A percentile compares a stretch with the other conserved stretches of the same genome.
phyloP scores from a whole-genome alignment of 495 filamentous ascomycete genomes.

The Tuber magnatum region DNA sequence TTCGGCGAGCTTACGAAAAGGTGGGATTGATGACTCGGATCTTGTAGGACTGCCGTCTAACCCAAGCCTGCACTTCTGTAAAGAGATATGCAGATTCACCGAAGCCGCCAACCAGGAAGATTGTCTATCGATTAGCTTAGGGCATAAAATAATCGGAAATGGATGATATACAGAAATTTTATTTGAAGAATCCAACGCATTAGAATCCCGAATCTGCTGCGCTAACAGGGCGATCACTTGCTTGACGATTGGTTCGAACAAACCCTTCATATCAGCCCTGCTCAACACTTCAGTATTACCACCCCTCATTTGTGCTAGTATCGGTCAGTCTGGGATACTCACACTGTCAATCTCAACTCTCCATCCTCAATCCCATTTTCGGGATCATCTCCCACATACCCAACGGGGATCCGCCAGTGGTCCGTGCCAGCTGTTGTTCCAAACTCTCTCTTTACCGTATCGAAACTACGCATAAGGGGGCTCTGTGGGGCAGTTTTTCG shows the following conservation, averaged over 20 bases:
- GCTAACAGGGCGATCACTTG: slow-evolving; percentile 33
- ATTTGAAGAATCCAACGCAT: slow-evolving; percentile 6
- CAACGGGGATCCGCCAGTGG: slow-evolving; percentile 9
- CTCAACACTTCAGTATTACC: neutral
- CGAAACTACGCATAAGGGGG: slow-evolving; percentile 38
- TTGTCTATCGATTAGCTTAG: slow-evolving; percentile 22
- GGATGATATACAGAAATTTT: slow-evolving; percentile 8
- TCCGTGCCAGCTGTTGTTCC: slow-evolving; percentile 8
- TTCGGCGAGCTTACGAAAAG: slow-evolving; percentile 15
- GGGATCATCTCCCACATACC: slow-evolving; percentile 9
- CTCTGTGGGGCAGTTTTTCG: slow-evolving; percentile 37
- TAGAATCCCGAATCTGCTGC: slow-evolving; percentile 26
- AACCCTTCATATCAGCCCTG: slow-evolving; percentile 36
- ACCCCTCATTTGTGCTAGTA: neutral
- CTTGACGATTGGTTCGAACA: slow-evolving; percentile 40
- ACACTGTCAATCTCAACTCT: slow-evolving; percentile 13
- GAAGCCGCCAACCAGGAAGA: slow-evolving; percentile 42
- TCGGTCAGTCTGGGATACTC: neutral
- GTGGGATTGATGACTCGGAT: slow-evolving; percentile 20
- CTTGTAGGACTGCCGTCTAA: slow-evolving; percentile 6
- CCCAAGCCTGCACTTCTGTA: slow-evolving; percentile 33
- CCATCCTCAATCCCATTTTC: slow-evolving; percentile 22
- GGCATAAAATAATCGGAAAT: neutral
- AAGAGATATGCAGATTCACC: slow-evolving; percentile 38
- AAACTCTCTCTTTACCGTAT: slow-evolving; percentile 36